Conservation (phyloP, 1,139 yeast species). For the Taphrina sp. region DNA sequence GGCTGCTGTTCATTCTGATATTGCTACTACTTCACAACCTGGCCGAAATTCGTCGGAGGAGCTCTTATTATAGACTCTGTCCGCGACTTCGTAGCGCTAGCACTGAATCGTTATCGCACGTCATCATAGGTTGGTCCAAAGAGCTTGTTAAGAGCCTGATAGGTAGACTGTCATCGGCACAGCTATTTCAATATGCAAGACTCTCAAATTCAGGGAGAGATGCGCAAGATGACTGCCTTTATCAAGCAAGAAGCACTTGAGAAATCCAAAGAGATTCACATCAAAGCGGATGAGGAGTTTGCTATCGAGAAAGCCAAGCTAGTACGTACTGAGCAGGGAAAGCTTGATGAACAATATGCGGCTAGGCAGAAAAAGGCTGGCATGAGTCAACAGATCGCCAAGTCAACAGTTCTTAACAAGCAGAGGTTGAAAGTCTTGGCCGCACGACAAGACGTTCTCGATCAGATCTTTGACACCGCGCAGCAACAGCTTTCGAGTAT, state of each 20-base stretch:
- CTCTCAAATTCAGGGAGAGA: constrained; percentile 28
- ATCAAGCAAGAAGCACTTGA: constrained; percentile 98
- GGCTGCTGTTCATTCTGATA: no score
- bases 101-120: no score
- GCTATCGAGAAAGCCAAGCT: constrained; percentile 95
- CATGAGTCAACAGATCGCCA: constrained; percentile 90
- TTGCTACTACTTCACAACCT: no score
- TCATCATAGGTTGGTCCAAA: no score
- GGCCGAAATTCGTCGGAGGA: no score
- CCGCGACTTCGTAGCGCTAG: no score
- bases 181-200: constrained; percentile 21
- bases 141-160: no score
- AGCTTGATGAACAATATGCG: constrained; percentile 78
- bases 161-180: no score
- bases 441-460: constrained; percentile 79
- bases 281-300: constrained; percentile 97
- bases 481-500: constrained; percentile 59
- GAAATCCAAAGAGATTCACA: constrained; percentile 91
- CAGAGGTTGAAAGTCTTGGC: constrained; percentile 85
- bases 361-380: constrained; percentile 86
- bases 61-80: no score
- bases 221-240: constrained; percentile 91
- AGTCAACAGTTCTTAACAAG: constrained; percentile 92
- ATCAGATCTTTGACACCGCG: constrained; percentile 70
- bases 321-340: constrained; percentile 86